A percentile compares a stretch with the other conserved stretches of the same genome.
Evolutionary conservation across 2,329 filamentous ascomycete genomes (phyloP).

Genomic region (Colletotrichum agaves): DNA sequence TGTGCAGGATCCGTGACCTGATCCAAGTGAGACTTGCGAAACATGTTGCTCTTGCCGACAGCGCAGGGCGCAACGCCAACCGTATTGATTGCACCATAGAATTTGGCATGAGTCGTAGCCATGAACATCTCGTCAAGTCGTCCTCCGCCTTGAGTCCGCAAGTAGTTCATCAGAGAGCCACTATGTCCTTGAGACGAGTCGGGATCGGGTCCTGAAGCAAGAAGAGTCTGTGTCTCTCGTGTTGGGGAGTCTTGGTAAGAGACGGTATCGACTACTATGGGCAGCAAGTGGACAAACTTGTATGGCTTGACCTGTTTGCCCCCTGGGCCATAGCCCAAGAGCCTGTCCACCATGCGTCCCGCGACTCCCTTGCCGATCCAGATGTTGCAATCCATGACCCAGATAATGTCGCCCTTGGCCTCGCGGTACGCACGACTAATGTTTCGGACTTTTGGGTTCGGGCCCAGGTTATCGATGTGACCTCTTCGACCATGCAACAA

Average conservation of each 20-base stretch:
- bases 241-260: constrained; percentile 41
- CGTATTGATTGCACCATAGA: constrained; percentile 97
- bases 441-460: constrained; percentile 98
- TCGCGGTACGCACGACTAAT: constrained; percentile 94
- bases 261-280: constrained; percentile 83
- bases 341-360: constrained; percentile 88
- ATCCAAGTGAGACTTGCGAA: constrained; percentile 90
- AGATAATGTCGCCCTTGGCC: constrained; percentile 86
- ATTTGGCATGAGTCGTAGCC: constrained; percentile 93
- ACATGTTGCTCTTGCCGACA: constrained; percentile 98
- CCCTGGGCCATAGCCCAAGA: constrained; percentile 72
- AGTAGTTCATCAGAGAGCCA: constrained; percentile 43
- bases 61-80: constrained; percentile 92
- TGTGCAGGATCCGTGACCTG: constrained; percentile 67
- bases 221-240: constrained; percentile 43
- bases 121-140: constrained; percentile 95
- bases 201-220: constrained; percentile 49
- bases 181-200: constrained; percentile 40
- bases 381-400: constrained; percentile 96
- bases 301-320: constrained; percentile 67
- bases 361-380: constrained; percentile 86
- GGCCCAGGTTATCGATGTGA: constrained; percentile 73
- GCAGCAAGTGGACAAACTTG: constrained; percentile 96
- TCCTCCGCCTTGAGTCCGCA: constrained; percentile 71
- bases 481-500: constrained; percentile 66